Base-by-base conservation (phyloP, 2,329 filamentous ascomycete genomes). In the Geosmithia putterillii region DNA sequence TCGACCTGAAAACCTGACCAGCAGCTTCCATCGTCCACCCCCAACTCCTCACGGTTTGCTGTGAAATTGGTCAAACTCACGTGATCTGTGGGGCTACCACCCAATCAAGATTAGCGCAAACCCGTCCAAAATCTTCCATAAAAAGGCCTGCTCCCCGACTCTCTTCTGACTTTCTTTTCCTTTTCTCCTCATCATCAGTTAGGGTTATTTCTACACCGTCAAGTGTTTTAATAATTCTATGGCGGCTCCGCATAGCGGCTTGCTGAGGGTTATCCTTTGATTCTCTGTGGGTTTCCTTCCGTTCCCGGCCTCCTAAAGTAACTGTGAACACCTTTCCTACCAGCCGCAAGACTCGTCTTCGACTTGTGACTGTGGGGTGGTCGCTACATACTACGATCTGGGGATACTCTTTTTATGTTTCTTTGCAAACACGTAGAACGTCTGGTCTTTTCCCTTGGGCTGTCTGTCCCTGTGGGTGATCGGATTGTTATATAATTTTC, bases 171-270 rank as follows among this genome's bases (percentile, higher is more conserved):
- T 46, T 54, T 53, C 52, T 50, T 53, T 60, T 60, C 51, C 51
- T 56, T 59, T 52, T 60, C 59, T 60, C 58, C 56, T 57, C 59
- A 60, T 63, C 63, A 67, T 67, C 61, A 65, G 59, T 64, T 58
- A 57, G 63, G 61, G 58, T 63, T 61, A 61, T 58, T 58, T 62
- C 62, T 67, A 63, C 67, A 71, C 64, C 68, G 68, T 65, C 67
- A 71, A 58, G 63, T 72, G 67, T 66, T 64, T 63, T 59, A 57
- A 60, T 60, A 61, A 62, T 60, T 59, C 42, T 51, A 60, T 56
- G 68, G 65, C 59, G 69, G 69, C 69, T 72, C 67, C 69, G 66
- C 69, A 59, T 58, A 55, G 68, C 65, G 69, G 67, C 67, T 70
- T 70, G 69, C 69, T 73, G 69, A 70, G 67, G 66, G 69, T 64